Conservation (phyloP, 495 filamentous ascomycete genomes). For the Glutinoglossum americanum region DNA sequence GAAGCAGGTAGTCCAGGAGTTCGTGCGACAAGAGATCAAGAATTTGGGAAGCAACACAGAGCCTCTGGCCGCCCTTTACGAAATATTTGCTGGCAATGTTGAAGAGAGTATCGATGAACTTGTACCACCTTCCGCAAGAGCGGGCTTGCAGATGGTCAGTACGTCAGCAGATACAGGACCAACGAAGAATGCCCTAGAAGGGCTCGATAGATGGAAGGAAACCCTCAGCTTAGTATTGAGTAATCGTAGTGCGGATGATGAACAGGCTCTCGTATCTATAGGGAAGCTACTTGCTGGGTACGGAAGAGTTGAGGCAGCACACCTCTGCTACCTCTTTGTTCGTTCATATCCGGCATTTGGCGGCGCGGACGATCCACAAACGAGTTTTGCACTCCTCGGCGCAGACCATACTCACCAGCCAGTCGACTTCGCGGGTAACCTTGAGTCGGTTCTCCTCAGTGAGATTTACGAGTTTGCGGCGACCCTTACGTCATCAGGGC, state of each 20-base stretch:
- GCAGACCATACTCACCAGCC: constrained; percentile 49
- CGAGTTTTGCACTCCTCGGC: constrained; percentile 64
- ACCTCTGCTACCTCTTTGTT: constrained; percentile 59
- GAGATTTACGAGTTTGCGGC: constrained; percentile 84
- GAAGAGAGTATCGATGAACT: constrained; percentile 93
- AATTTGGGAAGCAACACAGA: constrained; percentile 52
- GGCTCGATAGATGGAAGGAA: constrained; percentile 84
- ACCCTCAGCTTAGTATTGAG: constrained; percentile 66
- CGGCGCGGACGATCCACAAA: constrained; percentile 62
- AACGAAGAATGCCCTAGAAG: constrained; percentile 54
- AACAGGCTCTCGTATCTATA: constrained; percentile 50
- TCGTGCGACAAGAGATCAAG: constrained; percentile 80
- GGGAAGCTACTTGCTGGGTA: constrained; percentile 73
- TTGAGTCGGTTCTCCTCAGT: constrained; percentile 68
- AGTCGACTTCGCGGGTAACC: constrained; percentile 45
- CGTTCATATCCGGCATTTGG: constrained; percentile 39
- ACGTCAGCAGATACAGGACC: constrained; percentile 30
- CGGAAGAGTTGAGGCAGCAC: constrained; percentile 72
- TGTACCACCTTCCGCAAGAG: constrained; percentile 81
- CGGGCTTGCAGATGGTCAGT: constrained; percentile 76
- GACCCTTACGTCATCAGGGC: constrained; percentile 33
- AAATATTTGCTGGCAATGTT: constrained; percentile 78
- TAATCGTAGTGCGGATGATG: constrained; percentile 68
- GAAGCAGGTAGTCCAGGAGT: constrained; percentile 86
- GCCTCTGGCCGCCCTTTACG: constrained; percentile 74